Evolutionary conservation across 1,139 yeast genomes (phyloP).

Genomic region (Blastobotrys malaysiensis): DNA sequence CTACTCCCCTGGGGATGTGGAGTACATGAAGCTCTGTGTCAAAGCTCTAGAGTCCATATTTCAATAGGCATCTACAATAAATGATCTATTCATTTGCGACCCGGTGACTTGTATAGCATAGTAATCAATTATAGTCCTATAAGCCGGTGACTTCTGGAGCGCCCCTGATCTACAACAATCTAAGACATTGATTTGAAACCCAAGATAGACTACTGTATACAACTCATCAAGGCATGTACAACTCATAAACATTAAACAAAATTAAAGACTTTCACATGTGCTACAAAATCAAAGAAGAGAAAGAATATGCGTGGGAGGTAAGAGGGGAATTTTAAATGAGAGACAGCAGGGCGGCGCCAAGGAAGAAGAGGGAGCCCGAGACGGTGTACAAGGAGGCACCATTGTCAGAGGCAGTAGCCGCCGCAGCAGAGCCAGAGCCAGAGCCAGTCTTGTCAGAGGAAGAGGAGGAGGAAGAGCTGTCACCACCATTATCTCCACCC

Average conservation of each 20-base stretch:
- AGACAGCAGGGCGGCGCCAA: slow-evolving; percentile 1
- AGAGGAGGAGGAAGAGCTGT: slow-evolving; percentile 13
- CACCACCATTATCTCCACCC: slow-evolving; percentile 2
- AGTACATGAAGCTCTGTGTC: slow-evolving; percentile 38
- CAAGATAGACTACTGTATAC: too few species aligned
- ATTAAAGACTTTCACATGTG: not conserved
- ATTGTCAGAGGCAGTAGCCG: slow-evolving; percentile 13
- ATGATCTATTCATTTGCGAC: too few species aligned
- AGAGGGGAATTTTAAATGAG: not conserved
- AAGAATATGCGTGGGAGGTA: not conserved
- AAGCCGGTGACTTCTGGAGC: too few species aligned
- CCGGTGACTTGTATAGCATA: too few species aligned
- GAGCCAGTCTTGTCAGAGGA: slow-evolving; percentile 12
- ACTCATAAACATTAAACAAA: not conserved
- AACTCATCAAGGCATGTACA: not conserved
- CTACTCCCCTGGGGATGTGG: slow-evolving; percentile 42
- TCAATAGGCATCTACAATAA: not conserved
- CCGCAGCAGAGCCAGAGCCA: slow-evolving; percentile 12
- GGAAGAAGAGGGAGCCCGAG: slow-evolving; percentile 6
- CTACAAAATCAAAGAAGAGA: slow-evolving; percentile 3
- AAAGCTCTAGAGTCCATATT: slow-evolving; percentile 29
- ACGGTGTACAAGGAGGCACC: slow-evolving; percentile 8
- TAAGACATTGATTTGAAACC: too few species aligned
- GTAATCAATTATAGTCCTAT: too few species aligned
- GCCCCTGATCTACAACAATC: too few species aligned